Conservation (phyloP, 176 grass and related monocot species). For the Carex kokanica region DNA sequence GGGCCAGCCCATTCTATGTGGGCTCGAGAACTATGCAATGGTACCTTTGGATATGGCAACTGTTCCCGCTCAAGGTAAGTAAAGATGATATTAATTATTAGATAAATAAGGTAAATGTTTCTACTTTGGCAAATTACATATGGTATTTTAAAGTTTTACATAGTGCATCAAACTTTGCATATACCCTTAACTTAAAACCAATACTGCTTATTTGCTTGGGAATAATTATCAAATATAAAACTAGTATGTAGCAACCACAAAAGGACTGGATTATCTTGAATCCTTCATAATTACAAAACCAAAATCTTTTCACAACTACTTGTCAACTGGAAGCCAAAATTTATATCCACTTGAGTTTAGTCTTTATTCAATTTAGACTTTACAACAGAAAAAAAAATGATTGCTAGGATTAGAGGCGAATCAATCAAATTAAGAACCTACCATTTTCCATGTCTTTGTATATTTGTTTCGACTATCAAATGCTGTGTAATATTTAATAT, state of each 20-base stretch:
- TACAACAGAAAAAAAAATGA: background rate
- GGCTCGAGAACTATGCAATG: slow-evolving; percentile 96
- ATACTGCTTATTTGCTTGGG: background rate
- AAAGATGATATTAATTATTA: background rate
- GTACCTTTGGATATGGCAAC: slow-evolving; percentile 75
- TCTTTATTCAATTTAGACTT: background rate
- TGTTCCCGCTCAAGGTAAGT: slow-evolving; percentile 55
- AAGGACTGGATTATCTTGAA: background rate
- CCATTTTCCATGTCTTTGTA: background rate
- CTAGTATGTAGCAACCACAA: background rate
- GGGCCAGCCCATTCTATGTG: slow-evolving; percentile 78
- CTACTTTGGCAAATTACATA: background rate
- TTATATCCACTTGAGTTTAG: background rate
- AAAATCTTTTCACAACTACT: background rate
- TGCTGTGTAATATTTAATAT: background rate
- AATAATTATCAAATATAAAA: background rate
- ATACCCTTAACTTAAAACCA: background rate
- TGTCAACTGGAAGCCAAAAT: background rate
- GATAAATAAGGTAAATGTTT: background rate
- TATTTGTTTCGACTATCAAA: background rate
- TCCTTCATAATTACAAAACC: background rate
- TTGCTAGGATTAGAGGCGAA: background rate
- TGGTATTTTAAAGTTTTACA: background rate
- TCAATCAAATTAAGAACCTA: background rate
- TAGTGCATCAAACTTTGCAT: background rate